Conservation (phyloP, 495 filamentous ascomycete species). For the Mycothermus thermophilus region DNA sequence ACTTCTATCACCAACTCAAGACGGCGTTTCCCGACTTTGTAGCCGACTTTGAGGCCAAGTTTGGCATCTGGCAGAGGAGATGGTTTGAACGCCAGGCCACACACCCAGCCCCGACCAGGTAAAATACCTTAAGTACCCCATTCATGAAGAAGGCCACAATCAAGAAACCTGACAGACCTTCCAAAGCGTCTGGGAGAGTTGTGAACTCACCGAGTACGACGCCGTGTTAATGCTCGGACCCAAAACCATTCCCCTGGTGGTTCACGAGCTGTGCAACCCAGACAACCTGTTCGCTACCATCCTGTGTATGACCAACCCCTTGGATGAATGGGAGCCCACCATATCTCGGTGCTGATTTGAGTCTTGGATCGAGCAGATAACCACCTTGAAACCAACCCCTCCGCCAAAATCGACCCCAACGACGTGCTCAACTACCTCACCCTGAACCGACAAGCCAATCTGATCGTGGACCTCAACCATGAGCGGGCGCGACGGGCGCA, state of each 20-base stretch:
- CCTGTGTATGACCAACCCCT: background rate
- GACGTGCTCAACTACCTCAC: background rate
- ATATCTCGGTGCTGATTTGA: no score
- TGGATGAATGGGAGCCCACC: no score
- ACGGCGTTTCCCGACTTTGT: background rate
- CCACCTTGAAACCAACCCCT: background rate
- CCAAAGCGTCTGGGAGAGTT: background rate
- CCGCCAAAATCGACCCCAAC: background rate
- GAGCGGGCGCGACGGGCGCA: background rate
- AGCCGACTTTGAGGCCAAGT: background rate
- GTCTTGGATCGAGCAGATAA: no score
- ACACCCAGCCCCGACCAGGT: background rate
- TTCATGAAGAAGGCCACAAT: no score
- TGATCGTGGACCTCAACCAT: slow-evolving; percentile 1
- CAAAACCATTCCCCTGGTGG: background rate
- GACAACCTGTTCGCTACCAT: background rate
- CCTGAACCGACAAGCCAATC: slow-evolving; percentile 2
- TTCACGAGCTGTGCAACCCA: background rate
- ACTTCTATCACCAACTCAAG: background rate
- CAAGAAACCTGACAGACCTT: no score
- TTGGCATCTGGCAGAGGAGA: background rate
- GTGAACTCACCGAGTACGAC: background rate
- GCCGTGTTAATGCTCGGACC: background rate
- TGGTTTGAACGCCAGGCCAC: background rate
- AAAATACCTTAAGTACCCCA: no score